phyloP scores from a whole-genome alignment of 1,284 basidiomycete genomes.

The Pseudozyma sp. region DNA sequence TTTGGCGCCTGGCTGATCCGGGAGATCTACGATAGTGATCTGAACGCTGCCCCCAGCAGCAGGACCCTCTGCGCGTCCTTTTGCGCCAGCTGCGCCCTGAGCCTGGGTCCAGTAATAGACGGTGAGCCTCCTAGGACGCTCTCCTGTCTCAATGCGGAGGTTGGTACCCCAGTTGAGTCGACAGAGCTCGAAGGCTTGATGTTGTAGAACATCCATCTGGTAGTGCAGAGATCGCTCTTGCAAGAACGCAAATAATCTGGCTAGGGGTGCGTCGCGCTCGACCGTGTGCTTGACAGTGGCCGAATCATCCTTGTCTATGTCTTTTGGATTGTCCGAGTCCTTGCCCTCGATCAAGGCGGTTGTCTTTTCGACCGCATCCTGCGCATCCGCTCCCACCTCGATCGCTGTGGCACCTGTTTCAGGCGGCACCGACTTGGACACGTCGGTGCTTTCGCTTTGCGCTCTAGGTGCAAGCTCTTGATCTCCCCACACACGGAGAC shows the following conservation, averaged over 20 bases:
- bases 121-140: slow-evolving; percentile 39
- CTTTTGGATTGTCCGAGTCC: neutral
- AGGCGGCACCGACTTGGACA: slow-evolving; percentile 6
- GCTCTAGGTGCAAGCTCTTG: slow-evolving; percentile 46
- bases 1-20: slow-evolving; percentile 23
- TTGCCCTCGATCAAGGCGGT: neutral
- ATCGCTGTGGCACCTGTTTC: slow-evolving; percentile 10
- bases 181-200: slow-evolving; percentile 56
- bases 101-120: slow-evolving; percentile 56
- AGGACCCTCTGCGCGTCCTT: slow-evolving; percentile 15
- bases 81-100: slow-evolving; percentile 20
- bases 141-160: slow-evolving; percentile 36
- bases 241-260: slow-evolving; percentile 55
- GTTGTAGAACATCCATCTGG: slow-evolving; percentile 63
- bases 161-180: slow-evolving; percentile 58
- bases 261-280: slow-evolving; percentile 45
- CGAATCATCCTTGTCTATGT: neutral
- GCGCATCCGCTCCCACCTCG: slow-evolving; percentile 8
- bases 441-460: slow-evolving; percentile 6
- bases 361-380: slow-evolving; percentile 8
- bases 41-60: slow-evolving; percentile 39
- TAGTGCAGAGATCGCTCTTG: slow-evolving; percentile 63
- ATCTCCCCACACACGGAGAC: slow-evolving; percentile 51
- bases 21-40: slow-evolving; percentile 39
- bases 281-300: neutral